These are phyloP conservation scores for Babesia sp. DNA, from an alignment of 169 alveolate genomes.

Conservation along the genomic window DNA sequence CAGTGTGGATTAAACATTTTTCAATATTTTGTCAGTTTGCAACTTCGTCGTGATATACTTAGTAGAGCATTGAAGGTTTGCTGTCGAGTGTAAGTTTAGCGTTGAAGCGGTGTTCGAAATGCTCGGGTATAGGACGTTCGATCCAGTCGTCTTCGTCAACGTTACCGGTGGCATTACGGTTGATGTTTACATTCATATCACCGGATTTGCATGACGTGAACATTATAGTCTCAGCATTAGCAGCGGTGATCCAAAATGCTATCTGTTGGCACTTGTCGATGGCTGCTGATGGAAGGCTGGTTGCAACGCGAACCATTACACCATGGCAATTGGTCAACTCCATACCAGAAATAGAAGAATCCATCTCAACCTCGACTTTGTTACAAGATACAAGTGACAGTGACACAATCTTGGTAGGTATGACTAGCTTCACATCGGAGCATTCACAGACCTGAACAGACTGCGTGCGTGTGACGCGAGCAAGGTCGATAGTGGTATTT, in stretches of 20 bases:
- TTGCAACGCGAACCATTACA: conserved; percentile 50
- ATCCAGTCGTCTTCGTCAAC: conserved; percentile 68
- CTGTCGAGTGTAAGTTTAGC: conserved; percentile 43
- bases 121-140: conserved; percentile 63
- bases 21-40: too few species aligned
- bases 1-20: too few species aligned
- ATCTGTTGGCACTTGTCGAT: conserved; percentile 68
- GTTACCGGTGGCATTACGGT: conserved; percentile 59
- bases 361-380: conserved; percentile 38
- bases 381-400: conserved; percentile 46
- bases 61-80: conserved; percentile 61
- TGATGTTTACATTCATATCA: conserved; percentile 66
- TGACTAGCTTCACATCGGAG: conserved; percentile 24
- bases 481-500: conserved; percentile 44
- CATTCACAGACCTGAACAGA: conserved; percentile 49
- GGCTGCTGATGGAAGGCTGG: conserved; percentile 55
- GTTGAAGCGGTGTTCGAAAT: conserved; percentile 59
- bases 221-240: conserved; percentile 57
- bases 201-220: conserved; percentile 69
- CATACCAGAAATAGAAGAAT: conserved; percentile 63
- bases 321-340: conserved; percentile 59
- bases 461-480: conserved; percentile 38
- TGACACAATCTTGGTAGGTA: conserved; percentile 57
- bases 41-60: too few species aligned
- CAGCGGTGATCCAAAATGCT: conserved; percentile 54